Percentiles rank a stretch among this genome's conserved stretches.
phyloP scores from a whole-genome alignment of 2,329 filamentous ascomycete species.

The Rutstroemia sp. region DNA sequence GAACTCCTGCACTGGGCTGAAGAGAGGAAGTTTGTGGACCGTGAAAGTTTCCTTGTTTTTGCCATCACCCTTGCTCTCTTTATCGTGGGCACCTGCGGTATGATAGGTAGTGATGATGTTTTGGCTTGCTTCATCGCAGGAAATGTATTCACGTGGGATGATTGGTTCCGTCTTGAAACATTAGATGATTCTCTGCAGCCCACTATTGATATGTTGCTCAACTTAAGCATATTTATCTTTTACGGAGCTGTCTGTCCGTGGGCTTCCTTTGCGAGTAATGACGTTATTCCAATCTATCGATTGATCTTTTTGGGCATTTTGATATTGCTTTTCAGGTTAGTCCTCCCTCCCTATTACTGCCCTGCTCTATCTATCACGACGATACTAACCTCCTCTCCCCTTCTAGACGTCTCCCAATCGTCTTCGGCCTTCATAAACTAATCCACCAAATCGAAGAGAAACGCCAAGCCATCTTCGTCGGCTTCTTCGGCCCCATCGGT shows the following conservation, averaged over 20 bases:
- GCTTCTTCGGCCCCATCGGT: constrained; percentile 89
- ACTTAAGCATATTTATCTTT: constrained; percentile 78
- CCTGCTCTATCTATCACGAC: not conserved
- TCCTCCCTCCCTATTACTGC: not conserved
- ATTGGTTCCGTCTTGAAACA: constrained; percentile 88
- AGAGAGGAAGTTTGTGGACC: constrained; percentile 57
- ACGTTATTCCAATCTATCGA: constrained; percentile 64
- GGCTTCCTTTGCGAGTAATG: constrained; percentile 58
- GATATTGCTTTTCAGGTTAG: constrained; percentile 61
- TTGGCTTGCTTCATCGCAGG: constrained; percentile 89
- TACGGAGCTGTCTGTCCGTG: constrained; percentile 82
- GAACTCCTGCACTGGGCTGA: constrained; percentile 80
- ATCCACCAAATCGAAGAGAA: constrained; percentile 73
- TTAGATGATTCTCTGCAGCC: constrained; percentile 88
- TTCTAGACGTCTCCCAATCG: constrained; percentile 57
- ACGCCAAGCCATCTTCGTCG: constrained; percentile 75
- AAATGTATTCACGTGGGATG: constrained; percentile 86
- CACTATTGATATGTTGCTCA: constrained; percentile 90
- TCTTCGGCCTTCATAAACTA: constrained; percentile 64
- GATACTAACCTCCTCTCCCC: not conserved
- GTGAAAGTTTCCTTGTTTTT: constrained; percentile 42
- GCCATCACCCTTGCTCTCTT: constrained; percentile 77
- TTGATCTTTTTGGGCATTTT: constrained; percentile 67
- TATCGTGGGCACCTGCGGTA: constrained; percentile 82
- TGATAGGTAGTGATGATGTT: constrained; percentile 84